A percentile compares a stretch with the other conserved stretches of the same genome.
Evolutionary conservation across 2,329 filamentous ascomycete species (phyloP).

Genomic region (Penicillium sp.): DNA sequence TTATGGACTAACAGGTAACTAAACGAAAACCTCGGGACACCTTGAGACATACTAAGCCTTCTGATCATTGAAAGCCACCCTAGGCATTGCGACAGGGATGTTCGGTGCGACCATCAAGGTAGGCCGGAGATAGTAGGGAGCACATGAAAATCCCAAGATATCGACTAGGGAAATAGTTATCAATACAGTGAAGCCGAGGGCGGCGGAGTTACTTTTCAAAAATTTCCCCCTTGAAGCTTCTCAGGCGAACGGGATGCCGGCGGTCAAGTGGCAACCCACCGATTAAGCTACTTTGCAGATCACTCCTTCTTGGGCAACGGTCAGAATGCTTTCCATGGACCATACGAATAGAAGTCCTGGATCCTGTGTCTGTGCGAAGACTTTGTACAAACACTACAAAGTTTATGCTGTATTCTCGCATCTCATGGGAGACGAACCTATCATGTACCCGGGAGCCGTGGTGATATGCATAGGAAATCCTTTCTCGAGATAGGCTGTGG

Average conservation of each 20-base stretch:
- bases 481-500: slow-evolving; percentile 7
- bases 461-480: slow-evolving; percentile 1
- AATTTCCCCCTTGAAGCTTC: not conserved
- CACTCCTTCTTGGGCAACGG: slow-evolving; percentile 2
- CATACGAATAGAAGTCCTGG: no score
- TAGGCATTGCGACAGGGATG: not conserved
- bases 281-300: slow-evolving; percentile 14
- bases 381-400: not conserved
- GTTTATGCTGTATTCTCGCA: not conserved
- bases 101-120: not conserved
- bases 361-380: not conserved
- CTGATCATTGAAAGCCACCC: not conserved
- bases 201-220: not conserved
- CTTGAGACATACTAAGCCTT: not conserved
- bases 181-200: not conserved
- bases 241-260: not conserved
- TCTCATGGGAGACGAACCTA: not conserved
- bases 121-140: not conserved
- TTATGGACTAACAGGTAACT: not conserved
- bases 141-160: not conserved
- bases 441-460: no score
- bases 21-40: not conserved
- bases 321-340: no score
- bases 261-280: slow-evolving; percentile 16
- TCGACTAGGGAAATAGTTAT: no score